phyloP scores from a whole-genome alignment of 148 eudicot genomes.

The Fagopyrum esculentum region DNA sequence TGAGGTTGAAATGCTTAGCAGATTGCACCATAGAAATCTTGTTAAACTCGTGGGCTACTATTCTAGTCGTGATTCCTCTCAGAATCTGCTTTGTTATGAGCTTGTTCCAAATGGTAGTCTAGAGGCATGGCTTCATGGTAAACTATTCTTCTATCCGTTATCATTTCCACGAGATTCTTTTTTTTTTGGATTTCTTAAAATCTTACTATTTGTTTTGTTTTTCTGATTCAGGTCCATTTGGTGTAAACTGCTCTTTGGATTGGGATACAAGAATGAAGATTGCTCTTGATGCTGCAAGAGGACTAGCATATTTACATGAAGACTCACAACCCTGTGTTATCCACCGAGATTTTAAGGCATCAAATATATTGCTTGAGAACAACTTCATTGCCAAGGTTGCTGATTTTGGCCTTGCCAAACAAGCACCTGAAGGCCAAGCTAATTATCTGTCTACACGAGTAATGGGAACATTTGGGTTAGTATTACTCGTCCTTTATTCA shows the following conservation, averaged over 20 bases:
- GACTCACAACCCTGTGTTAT: constrained; percentile 96
- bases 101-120: constrained; percentile 95
- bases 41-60: constrained; percentile 94
- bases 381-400: constrained; percentile 90
- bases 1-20: constrained; percentile 97
- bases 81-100: constrained; percentile 90
- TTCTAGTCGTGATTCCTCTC: constrained; percentile 74
- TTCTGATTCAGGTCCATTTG: constrained; percentile 61
- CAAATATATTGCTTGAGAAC: constrained; percentile 87
- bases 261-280: constrained; percentile 97
- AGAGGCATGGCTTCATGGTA: constrained; percentile 98
- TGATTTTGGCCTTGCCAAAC: constrained; percentile 96
- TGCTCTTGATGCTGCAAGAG: constrained; percentile 98
- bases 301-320: constrained; percentile 94
- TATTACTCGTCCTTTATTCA: not conserved
- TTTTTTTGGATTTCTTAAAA: not conserved
- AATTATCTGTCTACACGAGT: constrained; percentile 87
- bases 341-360: constrained; percentile 94
- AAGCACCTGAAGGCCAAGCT: constrained; percentile 84
- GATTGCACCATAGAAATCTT: constrained; percentile 95
- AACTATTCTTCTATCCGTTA: constrained; percentile 8
- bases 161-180: not conserved
- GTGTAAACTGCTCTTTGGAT: constrained; percentile 82
- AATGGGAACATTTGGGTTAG: constrained; percentile 99
- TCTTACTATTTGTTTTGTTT: not conserved